A percentile compares a stretch with the other conserved stretches of the same genome.
phyloP scores from a whole-genome alignment of 352 stramenopile genomes.

The Aphanomyces invadans region DNA sequence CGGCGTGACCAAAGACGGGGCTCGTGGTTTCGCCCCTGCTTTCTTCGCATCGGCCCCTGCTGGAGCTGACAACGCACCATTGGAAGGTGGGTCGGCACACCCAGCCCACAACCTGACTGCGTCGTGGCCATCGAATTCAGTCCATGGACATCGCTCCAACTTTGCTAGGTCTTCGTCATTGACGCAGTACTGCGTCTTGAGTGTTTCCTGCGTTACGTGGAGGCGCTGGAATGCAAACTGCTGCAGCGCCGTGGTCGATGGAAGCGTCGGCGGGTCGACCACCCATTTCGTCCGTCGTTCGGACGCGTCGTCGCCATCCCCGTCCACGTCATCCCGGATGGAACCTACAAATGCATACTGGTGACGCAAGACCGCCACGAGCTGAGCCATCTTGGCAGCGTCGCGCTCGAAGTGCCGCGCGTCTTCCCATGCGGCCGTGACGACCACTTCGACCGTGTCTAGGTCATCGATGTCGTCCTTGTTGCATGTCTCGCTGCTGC shows the following conservation, averaged over 20 bases:
- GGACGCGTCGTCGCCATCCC: neutral
- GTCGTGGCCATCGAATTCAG: neutral
- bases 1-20: no score
- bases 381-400: neutral
- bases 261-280: neutral
- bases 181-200: slow-evolving; percentile 24
- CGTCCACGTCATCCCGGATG: neutral
- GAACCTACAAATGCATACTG: slow-evolving; percentile 3
- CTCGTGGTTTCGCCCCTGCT: no score
- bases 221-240: slow-evolving; percentile 18
- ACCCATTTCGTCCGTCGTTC: neutral
- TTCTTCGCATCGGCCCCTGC: no score
- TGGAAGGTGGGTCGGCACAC: neutral
- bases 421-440: slow-evolving; percentile 12
- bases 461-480: neutral
- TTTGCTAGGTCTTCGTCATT: neutral
- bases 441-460: neutral
- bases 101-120: neutral
- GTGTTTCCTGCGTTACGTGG: slow-evolving; percentile 13
- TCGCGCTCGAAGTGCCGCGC: slow-evolving; percentile 17
- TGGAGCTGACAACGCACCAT: no score
- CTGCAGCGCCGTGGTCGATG: neutral
- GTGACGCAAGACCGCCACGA: slow-evolving; percentile 5
- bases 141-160: neutral
- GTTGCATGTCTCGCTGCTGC: no score